phyloP scores from a whole-genome alignment of 2,329 filamentous ascomycete species.

The Colletotrichum simmondsii region DNA sequence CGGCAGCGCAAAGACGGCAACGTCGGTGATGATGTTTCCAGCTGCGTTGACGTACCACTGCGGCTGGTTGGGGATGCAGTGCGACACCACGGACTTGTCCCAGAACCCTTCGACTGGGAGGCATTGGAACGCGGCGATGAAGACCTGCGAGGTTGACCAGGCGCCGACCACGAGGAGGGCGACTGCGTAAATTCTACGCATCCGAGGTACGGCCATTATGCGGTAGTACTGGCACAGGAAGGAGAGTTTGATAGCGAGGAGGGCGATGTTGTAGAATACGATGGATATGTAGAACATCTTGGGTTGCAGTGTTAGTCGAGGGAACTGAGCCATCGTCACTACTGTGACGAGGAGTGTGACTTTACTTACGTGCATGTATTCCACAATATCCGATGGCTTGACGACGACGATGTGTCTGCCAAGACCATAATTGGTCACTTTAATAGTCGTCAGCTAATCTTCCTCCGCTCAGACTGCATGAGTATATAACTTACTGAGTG shows the following conservation, averaged over 20 bases:
- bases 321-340: too few relatives aligned
- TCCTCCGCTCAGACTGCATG: neutral
- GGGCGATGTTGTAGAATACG: slow-evolving; percentile 44
- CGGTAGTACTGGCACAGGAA: slow-evolving; percentile 51
- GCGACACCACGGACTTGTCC: slow-evolving; percentile 37
- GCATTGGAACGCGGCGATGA: slow-evolving; percentile 41
- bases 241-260: slow-evolving; percentile 45
- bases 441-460: neutral
- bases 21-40: slow-evolving; percentile 42
- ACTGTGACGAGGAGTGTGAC: neutral
- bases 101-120: slow-evolving; percentile 42
- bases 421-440: slow-evolving; percentile 33
- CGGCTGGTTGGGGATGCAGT: slow-evolving; percentile 37
- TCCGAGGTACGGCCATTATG: slow-evolving; percentile 42
- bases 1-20: slow-evolving; percentile 40
- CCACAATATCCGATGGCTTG: neutral
- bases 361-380: slow-evolving; percentile 24
- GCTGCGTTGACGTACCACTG: slow-evolving; percentile 41
- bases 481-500: neutral
- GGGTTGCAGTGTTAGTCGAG: neutral
- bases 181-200: slow-evolving; percentile 39
- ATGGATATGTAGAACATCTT: slow-evolving; percentile 44
- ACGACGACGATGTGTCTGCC: slow-evolving; percentile 32
- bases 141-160: slow-evolving; percentile 41
- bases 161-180: slow-evolving; percentile 41